Evolutionary conservation across 1,284 basidiomycete species (phyloP).

Genomic region (Puccinia coronata): DNA sequence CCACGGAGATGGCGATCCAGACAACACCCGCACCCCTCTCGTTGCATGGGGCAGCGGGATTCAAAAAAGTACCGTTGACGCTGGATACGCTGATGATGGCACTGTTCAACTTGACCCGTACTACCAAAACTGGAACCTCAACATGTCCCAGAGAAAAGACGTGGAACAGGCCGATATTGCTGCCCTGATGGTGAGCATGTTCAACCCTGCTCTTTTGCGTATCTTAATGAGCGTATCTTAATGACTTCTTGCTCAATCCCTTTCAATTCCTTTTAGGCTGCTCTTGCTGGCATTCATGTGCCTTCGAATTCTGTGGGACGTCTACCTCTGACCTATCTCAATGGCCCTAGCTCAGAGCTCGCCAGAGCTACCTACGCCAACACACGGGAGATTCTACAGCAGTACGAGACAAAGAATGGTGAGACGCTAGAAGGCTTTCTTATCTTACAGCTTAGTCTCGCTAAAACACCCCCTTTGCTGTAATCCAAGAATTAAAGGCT

Average conservation of each 20-base stretch:
- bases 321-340: conserved; percentile 57
- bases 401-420: conserved; percentile 78
- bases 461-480: background rate
- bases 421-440: conserved; percentile 46
- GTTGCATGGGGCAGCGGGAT: conserved; percentile 61
- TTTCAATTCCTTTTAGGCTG: conserved; percentile 52
- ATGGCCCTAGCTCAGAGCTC: conserved; percentile 57
- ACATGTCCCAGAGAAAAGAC: conserved; percentile 68
- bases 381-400: conserved; percentile 74
- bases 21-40: conserved; percentile 57
- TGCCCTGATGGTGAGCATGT: conserved; percentile 67
- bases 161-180: conserved; percentile 83
- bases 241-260: background rate
- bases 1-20: conserved; percentile 82
- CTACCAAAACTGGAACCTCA: conserved; percentile 68
- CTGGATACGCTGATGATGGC: conserved; percentile 37
- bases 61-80: background rate
- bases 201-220: background rate
- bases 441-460: background rate
- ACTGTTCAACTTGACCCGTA: conserved; percentile 60
- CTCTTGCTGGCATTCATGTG: conserved; percentile 53
- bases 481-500: conserved; percentile 66
- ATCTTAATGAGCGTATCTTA: no score
- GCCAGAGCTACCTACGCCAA: conserved; percentile 71
- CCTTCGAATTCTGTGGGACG: conserved; percentile 60